phyloP scores from a whole-genome alignment of 2,329 filamentous ascomycete genomes.

The Xylariaceae sp. region DNA sequence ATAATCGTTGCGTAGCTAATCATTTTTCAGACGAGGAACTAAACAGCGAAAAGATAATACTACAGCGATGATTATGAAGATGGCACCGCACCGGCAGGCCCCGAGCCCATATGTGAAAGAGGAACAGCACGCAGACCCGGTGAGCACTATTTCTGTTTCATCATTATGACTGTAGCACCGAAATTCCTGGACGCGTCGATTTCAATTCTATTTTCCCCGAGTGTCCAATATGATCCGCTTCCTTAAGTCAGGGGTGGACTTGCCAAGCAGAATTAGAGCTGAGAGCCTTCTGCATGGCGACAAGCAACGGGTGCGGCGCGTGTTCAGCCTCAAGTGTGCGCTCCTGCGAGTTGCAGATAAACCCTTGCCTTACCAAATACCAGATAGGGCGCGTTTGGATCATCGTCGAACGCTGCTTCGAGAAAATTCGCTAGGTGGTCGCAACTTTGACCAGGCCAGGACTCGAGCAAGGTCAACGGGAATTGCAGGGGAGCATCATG shows the following conservation, averaged over 20 bases:
- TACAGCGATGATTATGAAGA: constrained; percentile 50
- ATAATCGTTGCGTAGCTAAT: constrained; percentile 35
- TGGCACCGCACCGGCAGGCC: constrained; percentile 53
- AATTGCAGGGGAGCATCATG: constrained; percentile 56
- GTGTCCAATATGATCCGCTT: background rate
- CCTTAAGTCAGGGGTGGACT: constrained; percentile 11
- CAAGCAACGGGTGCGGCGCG: constrained; percentile 13
- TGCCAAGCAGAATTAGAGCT: constrained; percentile 29
- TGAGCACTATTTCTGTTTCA: constrained; percentile 43
- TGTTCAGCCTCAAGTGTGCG: constrained; percentile 32
- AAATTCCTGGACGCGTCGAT: constrained; percentile 4
- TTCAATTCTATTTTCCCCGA: constrained; percentile 2
- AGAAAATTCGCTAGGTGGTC: constrained; percentile 49
- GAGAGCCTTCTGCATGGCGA: constrained; percentile 21
- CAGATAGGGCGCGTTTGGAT: constrained; percentile 23
- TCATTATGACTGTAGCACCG: constrained; percentile 9
- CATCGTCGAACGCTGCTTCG: constrained; percentile 43
- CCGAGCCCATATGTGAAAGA: constrained; percentile 50
- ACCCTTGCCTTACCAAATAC: constrained; percentile 32
- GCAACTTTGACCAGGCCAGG: constrained; percentile 53
- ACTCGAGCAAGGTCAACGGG: constrained; percentile 44
- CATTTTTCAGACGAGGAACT: constrained; percentile 21
- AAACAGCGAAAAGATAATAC: constrained; percentile 4
- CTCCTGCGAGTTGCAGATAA: constrained; percentile 24
- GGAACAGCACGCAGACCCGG: constrained; percentile 49